Evolutionary conservation across 2,329 filamentous ascomycete genomes (phyloP).

Genomic region (Cordyceps cateniannulata): DNA sequence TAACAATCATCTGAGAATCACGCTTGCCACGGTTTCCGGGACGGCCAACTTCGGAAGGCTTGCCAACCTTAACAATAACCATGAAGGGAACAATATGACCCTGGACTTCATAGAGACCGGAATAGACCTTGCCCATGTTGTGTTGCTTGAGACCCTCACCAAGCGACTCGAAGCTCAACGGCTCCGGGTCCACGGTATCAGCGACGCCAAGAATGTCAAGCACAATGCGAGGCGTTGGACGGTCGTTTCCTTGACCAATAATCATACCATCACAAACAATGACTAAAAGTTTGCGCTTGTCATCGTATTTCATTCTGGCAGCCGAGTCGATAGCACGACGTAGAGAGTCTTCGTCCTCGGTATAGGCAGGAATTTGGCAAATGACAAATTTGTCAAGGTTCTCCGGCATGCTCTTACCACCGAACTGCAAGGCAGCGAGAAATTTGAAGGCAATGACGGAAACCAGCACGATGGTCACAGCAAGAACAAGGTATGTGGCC

Average conservation of each 20-base stretch:
- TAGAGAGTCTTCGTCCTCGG: slow-evolving; percentile 94
- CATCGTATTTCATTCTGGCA: slow-evolving; percentile 92
- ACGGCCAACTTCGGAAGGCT: slow-evolving; percentile 92
- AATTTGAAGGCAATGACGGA: slow-evolving; percentile 92
- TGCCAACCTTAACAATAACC: slow-evolving; percentile 95
- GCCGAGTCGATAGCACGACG: slow-evolving; percentile 95
- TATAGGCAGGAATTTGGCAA: slow-evolving; percentile 95
- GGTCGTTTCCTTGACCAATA: slow-evolving; percentile 95
- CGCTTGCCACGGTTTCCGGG: slow-evolving; percentile 97
- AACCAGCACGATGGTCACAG: slow-evolving; percentile 73
- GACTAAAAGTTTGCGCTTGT: slow-evolving; percentile 92
- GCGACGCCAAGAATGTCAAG: slow-evolving; percentile 94
- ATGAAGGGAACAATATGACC: slow-evolving; percentile 97
- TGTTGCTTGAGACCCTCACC: slow-evolving; percentile 96
- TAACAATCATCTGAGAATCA: slow-evolving; percentile 96
- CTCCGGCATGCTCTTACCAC: slow-evolving; percentile 83
- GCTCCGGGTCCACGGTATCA: slow-evolving; percentile 88
- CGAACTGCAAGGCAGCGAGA: slow-evolving; percentile 90
- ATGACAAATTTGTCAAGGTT: slow-evolving; percentile 98
- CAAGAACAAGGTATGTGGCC: slow-evolving; percentile 80
- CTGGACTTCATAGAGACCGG: slow-evolving; percentile 93
- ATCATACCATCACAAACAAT: slow-evolving; percentile 98
- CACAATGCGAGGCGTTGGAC: slow-evolving; percentile 90
- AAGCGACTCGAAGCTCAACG: slow-evolving; percentile 91
- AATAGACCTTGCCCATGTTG: slow-evolving; percentile 99